These are phyloP conservation scores for Angophora floribunda DNA, from an alignment of 345 rosid genomes.

Conservation along the genomic window DNA sequence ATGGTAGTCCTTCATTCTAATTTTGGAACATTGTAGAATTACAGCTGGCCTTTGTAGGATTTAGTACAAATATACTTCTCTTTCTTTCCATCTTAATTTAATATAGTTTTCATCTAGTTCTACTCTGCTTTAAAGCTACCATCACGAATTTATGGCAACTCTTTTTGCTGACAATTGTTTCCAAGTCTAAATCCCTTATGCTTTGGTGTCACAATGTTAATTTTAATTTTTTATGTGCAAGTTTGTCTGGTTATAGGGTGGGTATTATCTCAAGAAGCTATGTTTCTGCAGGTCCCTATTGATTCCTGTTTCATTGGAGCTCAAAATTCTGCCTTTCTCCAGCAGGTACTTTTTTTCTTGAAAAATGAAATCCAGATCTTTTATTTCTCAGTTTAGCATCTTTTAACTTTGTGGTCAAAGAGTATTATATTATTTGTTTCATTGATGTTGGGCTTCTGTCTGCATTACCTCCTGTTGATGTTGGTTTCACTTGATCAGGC, in stretches of 20 bases:
- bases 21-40: background rate
- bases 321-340: conserved; percentile 86
- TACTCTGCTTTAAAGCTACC: background rate
- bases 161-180: background rate
- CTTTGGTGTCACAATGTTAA: background rate
- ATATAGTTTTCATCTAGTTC: background rate
- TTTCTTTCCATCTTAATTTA: background rate
- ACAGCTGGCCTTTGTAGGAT: background rate
- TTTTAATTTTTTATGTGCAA: background rate
- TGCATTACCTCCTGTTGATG: background rate
- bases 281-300: conserved; percentile 66
- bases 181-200: background rate
- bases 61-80: background rate
- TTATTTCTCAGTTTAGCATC: background rate
- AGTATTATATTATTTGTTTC: background rate
- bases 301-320: conserved; percentile 83
- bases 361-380: background rate
- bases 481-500: conserved; percentile 33
- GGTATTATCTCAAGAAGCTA: background rate
- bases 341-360: conserved; percentile 45
- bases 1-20: background rate
- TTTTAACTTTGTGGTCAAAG: background rate
- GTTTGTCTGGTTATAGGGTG: background rate
- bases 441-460: background rate
- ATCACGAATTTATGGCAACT: background rate